Evolutionary conservation across 169 alveolate genomes (phyloP), one percentile per base, ranked within the genome.

Genomic region (Plasmodium inui): DNA sequence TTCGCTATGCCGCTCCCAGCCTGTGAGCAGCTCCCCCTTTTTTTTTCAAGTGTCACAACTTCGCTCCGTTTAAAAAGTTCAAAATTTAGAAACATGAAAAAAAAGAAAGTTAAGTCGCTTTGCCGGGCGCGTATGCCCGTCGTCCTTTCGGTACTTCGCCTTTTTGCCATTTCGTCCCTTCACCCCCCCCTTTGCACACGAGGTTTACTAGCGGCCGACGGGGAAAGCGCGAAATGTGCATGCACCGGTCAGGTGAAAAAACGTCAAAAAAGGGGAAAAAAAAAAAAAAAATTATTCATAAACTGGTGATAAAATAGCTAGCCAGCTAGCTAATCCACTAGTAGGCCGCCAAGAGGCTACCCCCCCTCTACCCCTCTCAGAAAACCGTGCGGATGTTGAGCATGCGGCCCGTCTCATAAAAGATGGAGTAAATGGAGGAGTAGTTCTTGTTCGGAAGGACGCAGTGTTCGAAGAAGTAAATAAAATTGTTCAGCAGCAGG

Each of bases 341-440:
- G 32, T 53, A 3, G 19, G 19, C 19, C 19, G 70, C 70, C 19
- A 53, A 10, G n/a, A n/a, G 7, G 53, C 67, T n/a, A n/a, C n/a
- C n/a, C n/a, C 22, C n/a, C 19, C 14, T 28, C 26, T 12, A 32
- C 28, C 30, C 34, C n/a, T 0, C 53, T 86, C 79, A 86, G 22
- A 86, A 86, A 10, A 86, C 93, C 28, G 93, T 86, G 41, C 82
- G 84, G 46, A 86, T 86, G 14, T 86, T 86, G 34, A 86, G 73
- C 81, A 86, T 86, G 22, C 93, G 82, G 17, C 93, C 93, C 2
- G 93, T 86, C 80, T 86, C 93, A 26, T 86, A 86, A 57, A 86
- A 86, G 34, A 86, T 86, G 53, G 93, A 86, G 30, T 86, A 86
- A 76, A 86, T 86, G 44, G 93, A 86, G 17, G 93, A 86, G 61